These are phyloP conservation scores for Suhomyces coccinellae DNA, from an alignment of 1,139 yeast species.

Conservation along the genomic window DNA sequence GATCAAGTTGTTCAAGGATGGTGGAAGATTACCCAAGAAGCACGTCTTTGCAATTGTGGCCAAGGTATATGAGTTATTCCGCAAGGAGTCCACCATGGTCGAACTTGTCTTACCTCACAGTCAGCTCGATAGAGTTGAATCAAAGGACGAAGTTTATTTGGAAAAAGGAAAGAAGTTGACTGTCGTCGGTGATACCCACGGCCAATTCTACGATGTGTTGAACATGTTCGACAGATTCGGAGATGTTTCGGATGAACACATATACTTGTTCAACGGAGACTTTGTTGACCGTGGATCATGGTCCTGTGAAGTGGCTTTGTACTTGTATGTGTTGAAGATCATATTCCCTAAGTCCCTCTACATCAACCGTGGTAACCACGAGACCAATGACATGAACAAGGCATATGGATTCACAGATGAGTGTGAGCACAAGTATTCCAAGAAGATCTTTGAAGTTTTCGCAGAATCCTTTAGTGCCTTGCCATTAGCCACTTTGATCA, in stretches of 20 bases:
- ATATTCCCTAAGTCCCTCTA: constrained; percentile 71
- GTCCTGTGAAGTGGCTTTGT: constrained; percentile 94
- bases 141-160: constrained; percentile 24
- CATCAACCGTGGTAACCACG: constrained; percentile 94
- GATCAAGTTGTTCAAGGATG: constrained; percentile 69
- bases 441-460: constrained; percentile 80
- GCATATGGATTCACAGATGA: constrained; percentile 97
- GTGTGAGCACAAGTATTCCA: constrained; percentile 85
- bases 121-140: constrained; percentile 23
- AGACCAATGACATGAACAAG: constrained; percentile 94
- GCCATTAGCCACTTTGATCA: constrained; percentile 84
- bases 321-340: constrained; percentile 76
- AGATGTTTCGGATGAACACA: constrained; percentile 61
- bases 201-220: constrained; percentile 88
- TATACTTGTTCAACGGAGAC: constrained; percentile 91
- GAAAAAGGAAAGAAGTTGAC: constrained; percentile 52
- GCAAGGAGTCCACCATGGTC: constrained; percentile 69
- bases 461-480: constrained; percentile 83
- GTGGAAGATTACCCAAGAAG: constrained; percentile 72
- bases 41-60: constrained; percentile 83
- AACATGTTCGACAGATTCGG: constrained; percentile 79
- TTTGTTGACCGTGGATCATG: constrained; percentile 98
- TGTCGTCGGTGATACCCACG: constrained; percentile 97
- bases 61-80: constrained; percentile 66
- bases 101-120: constrained; percentile 57